Percentiles rank a stretch among this genome's conserved stretches.
Conservation (phyloP, 2,329 filamentous ascomycete species). For the Fusarium sp. region DNA sequence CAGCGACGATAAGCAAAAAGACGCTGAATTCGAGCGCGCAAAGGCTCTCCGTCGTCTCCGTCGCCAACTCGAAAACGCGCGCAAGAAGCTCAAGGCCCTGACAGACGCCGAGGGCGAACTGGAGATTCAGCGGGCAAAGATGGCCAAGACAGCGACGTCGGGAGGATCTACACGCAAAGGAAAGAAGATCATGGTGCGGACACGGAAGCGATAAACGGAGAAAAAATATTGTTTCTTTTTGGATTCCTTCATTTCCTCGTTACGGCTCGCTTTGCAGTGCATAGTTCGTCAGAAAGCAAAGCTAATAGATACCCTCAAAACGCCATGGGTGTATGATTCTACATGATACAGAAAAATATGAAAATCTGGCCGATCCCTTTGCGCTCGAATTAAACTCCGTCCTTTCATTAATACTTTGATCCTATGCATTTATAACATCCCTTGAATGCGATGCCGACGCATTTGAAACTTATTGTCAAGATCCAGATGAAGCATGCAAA, state of each 20-base stretch:
- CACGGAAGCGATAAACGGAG: conserved; percentile 68
- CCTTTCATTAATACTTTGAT: conserved; percentile 55
- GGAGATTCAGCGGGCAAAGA: conserved; percentile 71
- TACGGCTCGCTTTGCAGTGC: conserved; percentile 39
- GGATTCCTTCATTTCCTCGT: conserved; percentile 34
- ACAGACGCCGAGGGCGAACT: conserved; percentile 69
- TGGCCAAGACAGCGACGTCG: conserved; percentile 74
- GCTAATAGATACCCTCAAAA: conserved; percentile 48
- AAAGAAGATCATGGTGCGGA: conserved; percentile 72
- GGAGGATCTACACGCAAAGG: conserved; percentile 71
- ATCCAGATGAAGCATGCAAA: conserved; percentile 72
- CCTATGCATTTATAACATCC: conserved; percentile 65
- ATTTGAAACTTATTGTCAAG: conserved; percentile 68
- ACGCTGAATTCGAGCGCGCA: conserved; percentile 56
- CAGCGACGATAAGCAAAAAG: conserved; percentile 42
- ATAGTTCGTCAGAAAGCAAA: conserved; percentile 29
- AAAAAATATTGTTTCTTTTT: conserved; percentile 12
- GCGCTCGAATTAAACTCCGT: conserved; percentile 18
- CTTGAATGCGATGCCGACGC: conserved; percentile 63
- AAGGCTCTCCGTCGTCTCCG: conserved; percentile 61
- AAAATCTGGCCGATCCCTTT: conserved; percentile 11
- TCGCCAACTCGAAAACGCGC: conserved; percentile 63
- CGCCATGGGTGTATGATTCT: conserved; percentile 47
- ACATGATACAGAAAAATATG: conserved; percentile 44
- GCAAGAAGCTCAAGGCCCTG: conserved; percentile 67